Evolutionary conservation across 352 stramenopile genomes (phyloP).

Genomic region (Pythium scleroteichum): DNA sequence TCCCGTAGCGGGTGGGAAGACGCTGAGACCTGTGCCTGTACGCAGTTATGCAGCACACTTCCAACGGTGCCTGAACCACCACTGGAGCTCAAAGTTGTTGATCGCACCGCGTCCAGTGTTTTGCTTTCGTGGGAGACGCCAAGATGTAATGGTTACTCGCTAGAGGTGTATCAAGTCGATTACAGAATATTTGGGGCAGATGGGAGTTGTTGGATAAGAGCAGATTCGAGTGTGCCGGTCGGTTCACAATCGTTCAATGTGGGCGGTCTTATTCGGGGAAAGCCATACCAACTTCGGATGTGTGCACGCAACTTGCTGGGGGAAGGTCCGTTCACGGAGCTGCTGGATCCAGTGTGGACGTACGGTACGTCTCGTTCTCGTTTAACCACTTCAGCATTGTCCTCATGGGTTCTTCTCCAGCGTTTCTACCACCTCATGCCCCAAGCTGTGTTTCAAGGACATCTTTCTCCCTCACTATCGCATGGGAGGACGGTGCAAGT

Average conservation of each 20-base stretch:
- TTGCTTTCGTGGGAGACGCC: conserved; percentile 44
- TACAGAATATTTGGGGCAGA: background rate
- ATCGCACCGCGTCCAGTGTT: conserved; percentile 39
- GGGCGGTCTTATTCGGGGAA: conserved; percentile 6
- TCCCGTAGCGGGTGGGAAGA: conserved; percentile 41
- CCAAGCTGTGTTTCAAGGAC: conserved; percentile 25
- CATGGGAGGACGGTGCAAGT: conserved; percentile 25
- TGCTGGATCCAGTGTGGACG: conserved; percentile 27
- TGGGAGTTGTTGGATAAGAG: conserved; percentile 8
- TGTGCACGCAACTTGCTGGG: conserved; percentile 28
- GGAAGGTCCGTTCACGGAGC: conserved; percentile 9
- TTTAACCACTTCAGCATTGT: too few relatives aligned
- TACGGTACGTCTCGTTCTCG: conserved; percentile 23
- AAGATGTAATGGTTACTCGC: conserved; percentile 50
- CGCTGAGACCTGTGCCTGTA: conserved; percentile 30
- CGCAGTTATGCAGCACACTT: conserved; percentile 31
- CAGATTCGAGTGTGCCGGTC: conserved; percentile 19
- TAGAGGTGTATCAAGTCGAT: conserved; percentile 29
- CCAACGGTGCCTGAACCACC: conserved; percentile 42
- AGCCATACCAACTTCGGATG: conserved; percentile 29
- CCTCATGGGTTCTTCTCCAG: background rate
- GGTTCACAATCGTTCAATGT: conserved; percentile 10
- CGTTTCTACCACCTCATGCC: conserved; percentile 33
- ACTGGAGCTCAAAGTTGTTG: conserved; percentile 32
- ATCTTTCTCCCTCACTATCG: conserved; percentile 34